Percentiles rank a stretch among this genome's conserved stretches.
Conservation (phyloP, 1,139 yeast genomes). For the Saccharomyces hybrid region DNA sequence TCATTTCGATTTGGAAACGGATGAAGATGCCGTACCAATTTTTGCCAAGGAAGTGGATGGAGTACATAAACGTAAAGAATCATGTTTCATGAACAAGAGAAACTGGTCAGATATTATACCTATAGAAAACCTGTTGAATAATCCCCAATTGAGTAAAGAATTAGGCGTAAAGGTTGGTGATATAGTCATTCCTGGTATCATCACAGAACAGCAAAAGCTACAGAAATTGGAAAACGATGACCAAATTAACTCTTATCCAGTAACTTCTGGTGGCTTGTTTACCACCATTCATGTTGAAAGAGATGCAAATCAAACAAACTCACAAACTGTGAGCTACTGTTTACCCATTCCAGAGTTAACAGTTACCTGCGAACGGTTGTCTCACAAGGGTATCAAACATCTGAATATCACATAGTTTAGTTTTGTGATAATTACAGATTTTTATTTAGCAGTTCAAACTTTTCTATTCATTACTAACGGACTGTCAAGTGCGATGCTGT, state of each 20-base stretch:
- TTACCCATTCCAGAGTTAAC: constrained; percentile 57
- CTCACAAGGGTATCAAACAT: constrained; percentile 23
- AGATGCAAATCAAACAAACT: constrained; percentile 44
- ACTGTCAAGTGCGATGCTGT: not conserved
- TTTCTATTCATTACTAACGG: not conserved
- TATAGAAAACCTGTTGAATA: constrained; percentile 32
- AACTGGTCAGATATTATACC: constrained; percentile 61
- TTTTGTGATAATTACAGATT: not conserved
- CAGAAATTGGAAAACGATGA: constrained; percentile 20
- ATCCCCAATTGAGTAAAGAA: constrained; percentile 14
- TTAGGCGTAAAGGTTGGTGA: constrained; percentile 27
- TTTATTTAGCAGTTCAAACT: not conserved
- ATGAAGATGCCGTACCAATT: constrained; percentile 74
- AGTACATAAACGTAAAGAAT: constrained; percentile 40
- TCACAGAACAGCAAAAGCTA: constrained; percentile 13
- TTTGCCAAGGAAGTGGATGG: constrained; percentile 62
- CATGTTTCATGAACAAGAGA: constrained; percentile 65
- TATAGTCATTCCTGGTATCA: constrained; percentile 30
- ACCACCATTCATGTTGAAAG: constrained; percentile 69
- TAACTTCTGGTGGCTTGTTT: constrained; percentile 51
- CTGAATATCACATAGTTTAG: constrained; percentile 4
- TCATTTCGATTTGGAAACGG: constrained; percentile 53
- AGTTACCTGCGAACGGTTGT: constrained; percentile 8
- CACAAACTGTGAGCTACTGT: constrained; percentile 59
- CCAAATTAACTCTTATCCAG: constrained; percentile 39